Evolutionary conservation across 306 rosid species (phyloP).

Genomic region (Rosa chinensis): DNA sequence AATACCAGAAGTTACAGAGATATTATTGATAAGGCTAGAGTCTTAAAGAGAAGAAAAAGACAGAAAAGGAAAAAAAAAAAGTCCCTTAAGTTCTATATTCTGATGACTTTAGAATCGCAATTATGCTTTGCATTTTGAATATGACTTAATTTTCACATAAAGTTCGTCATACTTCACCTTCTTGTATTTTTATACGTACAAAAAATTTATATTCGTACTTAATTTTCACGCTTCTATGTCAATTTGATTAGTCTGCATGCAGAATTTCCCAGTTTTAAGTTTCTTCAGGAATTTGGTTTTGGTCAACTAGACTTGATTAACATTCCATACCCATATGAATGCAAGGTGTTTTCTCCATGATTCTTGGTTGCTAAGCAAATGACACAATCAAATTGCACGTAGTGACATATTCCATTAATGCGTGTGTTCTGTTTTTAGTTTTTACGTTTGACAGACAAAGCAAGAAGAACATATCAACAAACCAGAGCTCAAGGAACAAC

Average conservation of each 20-base stretch:
- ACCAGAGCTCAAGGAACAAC: constrained; percentile 5
- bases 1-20: neutral
- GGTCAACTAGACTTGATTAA: constrained; percentile 1
- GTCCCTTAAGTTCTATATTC: neutral
- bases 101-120: constrained; percentile 7
- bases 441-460: constrained; percentile 1
- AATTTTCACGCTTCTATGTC: neutral
- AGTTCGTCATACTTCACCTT: neutral
- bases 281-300: neutral
- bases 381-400: constrained; percentile 14
- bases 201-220: neutral
- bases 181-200: neutral
- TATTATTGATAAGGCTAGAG: neutral
- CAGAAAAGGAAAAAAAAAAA: neutral
- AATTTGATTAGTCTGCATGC: neutral
- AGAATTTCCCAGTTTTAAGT: neutral
- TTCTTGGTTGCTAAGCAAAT: constrained; percentile 20
- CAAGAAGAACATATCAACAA: neutral
- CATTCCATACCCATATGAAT: neutral
- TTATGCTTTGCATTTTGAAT: neutral
- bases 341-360: constrained; percentile 17
- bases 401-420: neutral
- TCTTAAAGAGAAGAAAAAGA: neutral
- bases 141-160: neutral
- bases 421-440: neutral